Evolutionary conservation across 306 rosid species (phyloP).

Genomic region (Cucurbita ficifolia): DNA sequence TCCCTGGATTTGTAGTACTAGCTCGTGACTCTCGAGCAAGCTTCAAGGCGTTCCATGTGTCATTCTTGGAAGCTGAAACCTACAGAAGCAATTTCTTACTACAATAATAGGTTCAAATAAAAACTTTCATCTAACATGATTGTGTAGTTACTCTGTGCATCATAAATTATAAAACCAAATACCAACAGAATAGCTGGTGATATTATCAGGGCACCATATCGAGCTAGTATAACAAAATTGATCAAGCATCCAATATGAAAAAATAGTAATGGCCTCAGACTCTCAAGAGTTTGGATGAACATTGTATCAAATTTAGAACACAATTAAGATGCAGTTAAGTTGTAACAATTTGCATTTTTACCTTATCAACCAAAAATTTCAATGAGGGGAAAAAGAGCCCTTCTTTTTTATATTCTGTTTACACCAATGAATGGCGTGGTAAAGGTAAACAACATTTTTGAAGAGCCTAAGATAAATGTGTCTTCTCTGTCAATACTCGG

Average conservation of each 20-base stretch:
- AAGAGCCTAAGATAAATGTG: too few species aligned
- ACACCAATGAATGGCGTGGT: too few species aligned
- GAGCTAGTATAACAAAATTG: background rate
- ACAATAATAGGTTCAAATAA: constrained; percentile 9
- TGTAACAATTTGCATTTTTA: background rate
- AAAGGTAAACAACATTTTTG: too few species aligned
- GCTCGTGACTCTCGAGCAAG: constrained; percentile 67
- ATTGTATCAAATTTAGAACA: background rate
- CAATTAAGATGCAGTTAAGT: background rate
- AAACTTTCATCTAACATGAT: background rate
- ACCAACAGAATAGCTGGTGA: background rate
- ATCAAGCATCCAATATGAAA: background rate
- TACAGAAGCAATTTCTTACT: constrained; percentile 16
- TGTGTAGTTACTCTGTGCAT: background rate
- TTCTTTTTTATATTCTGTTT: too few species aligned
- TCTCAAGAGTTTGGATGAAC: background rate
- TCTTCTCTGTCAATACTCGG: too few species aligned
- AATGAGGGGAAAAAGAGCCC: too few species aligned
- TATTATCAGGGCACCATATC: background rate
- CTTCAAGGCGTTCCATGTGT: constrained; percentile 50
- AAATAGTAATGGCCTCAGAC: background rate
- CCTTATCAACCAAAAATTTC: background rate
- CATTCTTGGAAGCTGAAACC: constrained; percentile 58
- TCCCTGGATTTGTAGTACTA: constrained; percentile 77
- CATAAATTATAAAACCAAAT: background rate